Base-by-base conservation (phyloP, 225 moss, liverwort and hornwort genomes). In the Pseudoscleropodium purum region DNA sequence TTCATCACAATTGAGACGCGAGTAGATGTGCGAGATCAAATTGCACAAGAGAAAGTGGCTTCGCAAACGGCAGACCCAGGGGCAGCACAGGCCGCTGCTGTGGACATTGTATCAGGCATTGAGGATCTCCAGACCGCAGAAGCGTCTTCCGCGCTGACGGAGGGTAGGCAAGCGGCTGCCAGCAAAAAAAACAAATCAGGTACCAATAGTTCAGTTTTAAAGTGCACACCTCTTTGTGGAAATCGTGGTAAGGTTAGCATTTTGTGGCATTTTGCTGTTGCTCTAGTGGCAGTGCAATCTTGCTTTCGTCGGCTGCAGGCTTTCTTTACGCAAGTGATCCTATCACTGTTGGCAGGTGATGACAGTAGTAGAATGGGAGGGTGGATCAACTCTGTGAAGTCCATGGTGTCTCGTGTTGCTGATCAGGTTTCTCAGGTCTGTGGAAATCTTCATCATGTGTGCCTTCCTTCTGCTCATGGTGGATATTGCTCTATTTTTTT, bases 381-480 rank as follows among this genome's bases (percentile, higher is more conserved):
- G 81, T 99, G 96, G 98, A 94, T 96, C 90, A 94, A 97, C 67
- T 91, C 97, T 79, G 92, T 96, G 84, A 97, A 95, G 93, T 34
- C 93, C 65, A 94, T 96, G 95, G 94, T 99, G 95, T 95, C 96
- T 87, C 94, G 95, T 90, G 97, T 97, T 96, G 98, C 98, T 85
- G 98, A 95, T 87, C 97, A 96, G 65, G 97, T 98, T 68, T 98
- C 98, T 90, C 98, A 98, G 98, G 98, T 98, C 87, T 75, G 87
- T 75, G 63, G 85, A 83, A 68, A 43, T 86, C 59, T 51, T 89
- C 72, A 43, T 86, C 77, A 41, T 43, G 29, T 72, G 65, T 88
- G 72, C 78, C 41, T 76, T 83, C 34, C 31, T 69, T 87, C 80
- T 85, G 34, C 74, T 82, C 64, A 34, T 85, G 56, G 45, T 79